phyloP scores from a whole-genome alignment of 768 basidiomycete species.

The Psilocybe tampanensis region DNA sequence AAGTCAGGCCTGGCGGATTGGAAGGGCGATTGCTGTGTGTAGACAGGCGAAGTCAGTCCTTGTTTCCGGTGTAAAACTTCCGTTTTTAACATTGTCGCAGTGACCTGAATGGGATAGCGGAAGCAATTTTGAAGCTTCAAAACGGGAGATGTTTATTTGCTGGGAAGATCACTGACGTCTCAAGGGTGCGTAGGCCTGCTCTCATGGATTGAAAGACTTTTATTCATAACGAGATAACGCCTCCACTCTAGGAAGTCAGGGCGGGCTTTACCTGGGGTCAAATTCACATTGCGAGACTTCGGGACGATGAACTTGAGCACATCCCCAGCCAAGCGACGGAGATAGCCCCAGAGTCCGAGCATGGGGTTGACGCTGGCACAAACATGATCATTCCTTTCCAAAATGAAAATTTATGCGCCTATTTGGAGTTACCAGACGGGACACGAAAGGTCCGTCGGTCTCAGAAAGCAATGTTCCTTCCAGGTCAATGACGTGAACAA shows the following conservation, averaged over 20 bases:
- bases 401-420: slow-evolving; percentile 61
- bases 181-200: slow-evolving; percentile 20
- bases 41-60: slow-evolving; percentile 41
- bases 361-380: neutral
- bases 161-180: slow-evolving; percentile 62
- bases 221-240: neutral
- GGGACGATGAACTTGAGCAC: slow-evolving; percentile 32
- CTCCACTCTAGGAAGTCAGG: slow-evolving; percentile 31
- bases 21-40: slow-evolving; percentile 56
- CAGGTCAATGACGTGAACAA: neutral
- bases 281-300: slow-evolving; percentile 30
- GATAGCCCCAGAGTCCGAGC: neutral
- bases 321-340: neutral
- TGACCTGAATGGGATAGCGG: slow-evolving; percentile 27
- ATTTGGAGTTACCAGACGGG: slow-evolving; percentile 35
- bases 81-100: slow-evolving; percentile 11
- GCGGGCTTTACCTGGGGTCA: slow-evolving; percentile 40
- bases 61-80: neutral
- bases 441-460: slow-evolving; percentile 16
- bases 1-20: slow-evolving; percentile 65
- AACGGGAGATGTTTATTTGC: slow-evolving; percentile 44
- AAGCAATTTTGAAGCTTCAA: slow-evolving; percentile 31
- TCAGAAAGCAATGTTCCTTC: neutral
- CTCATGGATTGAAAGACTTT: too few relatives aligned
- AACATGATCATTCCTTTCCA: slow-evolving; percentile 58